These are phyloP conservation scores for Licmophora abbreviata DNA, from an alignment of 108 stramenopile genomes.

Conservation along the genomic window DNA sequence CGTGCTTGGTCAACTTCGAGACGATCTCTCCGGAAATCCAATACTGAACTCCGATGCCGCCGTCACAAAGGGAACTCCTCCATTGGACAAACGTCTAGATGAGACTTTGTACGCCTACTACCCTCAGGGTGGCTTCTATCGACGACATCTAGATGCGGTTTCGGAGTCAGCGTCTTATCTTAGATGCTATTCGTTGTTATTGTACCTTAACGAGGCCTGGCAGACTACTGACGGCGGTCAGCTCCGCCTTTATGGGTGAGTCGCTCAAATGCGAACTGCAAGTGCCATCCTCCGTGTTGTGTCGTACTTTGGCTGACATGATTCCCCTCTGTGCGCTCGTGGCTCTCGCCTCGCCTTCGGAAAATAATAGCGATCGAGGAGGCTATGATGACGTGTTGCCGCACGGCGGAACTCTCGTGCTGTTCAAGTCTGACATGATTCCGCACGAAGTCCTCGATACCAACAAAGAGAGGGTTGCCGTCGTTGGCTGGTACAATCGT, in stretches of 20 bases:
- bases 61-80: neutral
- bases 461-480: slow-evolving; percentile 46
- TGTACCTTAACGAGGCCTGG: slow-evolving; percentile 63
- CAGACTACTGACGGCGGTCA: slow-evolving; percentile 43
- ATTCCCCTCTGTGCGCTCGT: no score
- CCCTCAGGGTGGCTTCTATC: slow-evolving; percentile 68
- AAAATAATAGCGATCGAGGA: no score
- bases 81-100: slow-evolving; percentile 28
- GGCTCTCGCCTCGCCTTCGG: no score
- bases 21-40: slow-evolving; percentile 21
- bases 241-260: slow-evolving; percentile 60
- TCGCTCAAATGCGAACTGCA: no score
- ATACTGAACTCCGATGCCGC: slow-evolving; percentile 9
- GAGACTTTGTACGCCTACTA: slow-evolving; percentile 75
- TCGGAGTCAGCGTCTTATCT: slow-evolving; percentile 52
- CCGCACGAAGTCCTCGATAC: slow-evolving; percentile 79
- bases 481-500: slow-evolving; percentile 73
- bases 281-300: no score
- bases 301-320: no score
- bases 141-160: slow-evolving; percentile 67
- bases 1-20: slow-evolving; percentile 36
- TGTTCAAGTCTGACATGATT: slow-evolving; percentile 53
- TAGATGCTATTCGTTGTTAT: slow-evolving; percentile 50
- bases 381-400: slow-evolving; percentile 65
- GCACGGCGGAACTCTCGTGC: slow-evolving; percentile 57